Base-by-base conservation (phyloP, 441 rosid species). In the Brassica hybrid region DNA sequence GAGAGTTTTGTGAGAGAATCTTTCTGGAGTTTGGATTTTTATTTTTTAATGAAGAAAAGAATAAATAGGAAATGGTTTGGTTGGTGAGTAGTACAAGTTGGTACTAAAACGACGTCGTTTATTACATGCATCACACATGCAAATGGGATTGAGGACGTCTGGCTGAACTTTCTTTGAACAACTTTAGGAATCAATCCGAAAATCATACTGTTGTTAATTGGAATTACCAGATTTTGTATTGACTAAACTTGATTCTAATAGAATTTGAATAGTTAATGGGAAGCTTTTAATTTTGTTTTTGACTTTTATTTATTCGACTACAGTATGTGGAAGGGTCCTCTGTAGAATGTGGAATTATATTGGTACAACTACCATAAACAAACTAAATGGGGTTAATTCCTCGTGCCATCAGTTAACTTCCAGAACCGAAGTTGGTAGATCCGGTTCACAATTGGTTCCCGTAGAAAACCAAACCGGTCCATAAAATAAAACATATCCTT, bases 41-140 rank as follows among this genome's bases (percentile, higher is more conserved):
- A 30, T 30, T 30, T 30, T 30, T 30, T 30, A 30, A 30, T 30
- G 6, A 30, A 30, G 34, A 30, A 50, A 41, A 21, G n/a, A 59
- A 43, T 18, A 75, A 52, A 38, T 54, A 38, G 38, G 59, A 76
- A 54, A 64, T 57, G 67, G 48, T 71, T 50, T 50, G 56, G 64
- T 72, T 77, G 76, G 81, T 78, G 77, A 23, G 77, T 30, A 30
- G n/a, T n/a, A 19, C 6, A 65, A 71, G 62, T 27, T 14, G 52
- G 32, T 17, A 2, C 0, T 27, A 59, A 50, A 36, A 72, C 69
- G 81, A 30, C 63, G 17, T 2, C 73, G 76, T 65, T 23, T 58
- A 8, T 8, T 1, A 13, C 12, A 13, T 14, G 13, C 30, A 61
- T 23, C 30, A 2, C 13, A 3, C 32, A 1, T 9, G 4, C 5